phyloP scores from a whole-genome alignment of 2,329 filamentous ascomycete species.

The Arthrobotrys megalospora region DNA sequence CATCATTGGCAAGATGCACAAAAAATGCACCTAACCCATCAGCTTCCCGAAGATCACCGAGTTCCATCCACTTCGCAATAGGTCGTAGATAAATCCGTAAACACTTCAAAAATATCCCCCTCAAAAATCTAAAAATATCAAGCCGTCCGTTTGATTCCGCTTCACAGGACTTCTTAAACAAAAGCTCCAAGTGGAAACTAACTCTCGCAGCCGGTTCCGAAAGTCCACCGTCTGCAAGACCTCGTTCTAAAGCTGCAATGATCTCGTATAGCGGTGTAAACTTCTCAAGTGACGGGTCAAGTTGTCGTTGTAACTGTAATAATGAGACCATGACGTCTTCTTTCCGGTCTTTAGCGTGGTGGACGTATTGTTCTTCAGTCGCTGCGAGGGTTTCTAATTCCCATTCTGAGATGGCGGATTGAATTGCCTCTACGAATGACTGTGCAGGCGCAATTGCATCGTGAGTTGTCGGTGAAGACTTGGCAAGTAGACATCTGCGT shows the following conservation, averaged over 20 bases:
- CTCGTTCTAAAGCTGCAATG: slow-evolving; percentile 53
- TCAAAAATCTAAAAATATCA: slow-evolving; percentile 75
- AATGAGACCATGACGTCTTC: slow-evolving; percentile 61
- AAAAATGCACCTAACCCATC: slow-evolving; percentile 81
- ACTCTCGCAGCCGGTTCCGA: slow-evolving; percentile 54
- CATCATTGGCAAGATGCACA: slow-evolving; percentile 68
- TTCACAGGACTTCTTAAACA: slow-evolving; percentile 79
- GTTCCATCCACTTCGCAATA: slow-evolving; percentile 86
- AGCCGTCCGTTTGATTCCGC: slow-evolving; percentile 79
- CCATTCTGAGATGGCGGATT: slow-evolving; percentile 58
- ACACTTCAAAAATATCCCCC: slow-evolving; percentile 82
- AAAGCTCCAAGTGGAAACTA: slow-evolving; percentile 78
- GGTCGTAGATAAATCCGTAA: slow-evolving; percentile 86
- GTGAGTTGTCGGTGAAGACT: slow-evolving; percentile 20
- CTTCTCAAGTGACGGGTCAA: slow-evolving; percentile 60
- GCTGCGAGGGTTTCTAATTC: slow-evolving; percentile 60
- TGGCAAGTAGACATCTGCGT: slow-evolving; percentile 28
- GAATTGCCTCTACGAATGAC: slow-evolving; percentile 62
- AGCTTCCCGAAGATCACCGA: slow-evolving; percentile 75
- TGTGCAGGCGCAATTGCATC: slow-evolving; percentile 58
- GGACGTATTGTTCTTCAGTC: slow-evolving; percentile 59
- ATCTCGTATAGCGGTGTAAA: slow-evolving; percentile 63
- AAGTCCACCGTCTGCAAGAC: slow-evolving; percentile 27
- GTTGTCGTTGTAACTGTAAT: slow-evolving; percentile 62
- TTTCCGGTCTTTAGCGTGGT: slow-evolving; percentile 1